Evolutionary conservation across 495 filamentous ascomycete genomes (phyloP).

Genomic region (Cairneyella variabilis): DNA sequence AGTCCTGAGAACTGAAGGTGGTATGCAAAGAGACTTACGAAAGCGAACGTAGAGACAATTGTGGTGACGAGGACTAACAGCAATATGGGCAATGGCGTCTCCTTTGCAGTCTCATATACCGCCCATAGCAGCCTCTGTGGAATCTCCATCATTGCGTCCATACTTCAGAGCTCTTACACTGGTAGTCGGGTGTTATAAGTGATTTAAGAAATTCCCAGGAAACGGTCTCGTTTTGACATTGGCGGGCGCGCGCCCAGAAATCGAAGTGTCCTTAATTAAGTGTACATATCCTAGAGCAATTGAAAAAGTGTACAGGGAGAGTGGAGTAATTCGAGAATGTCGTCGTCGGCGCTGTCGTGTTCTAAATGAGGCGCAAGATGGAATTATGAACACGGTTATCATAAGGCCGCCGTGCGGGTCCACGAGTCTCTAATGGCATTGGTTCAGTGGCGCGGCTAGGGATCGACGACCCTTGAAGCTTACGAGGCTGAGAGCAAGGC

Average conservation of each 20-base stretch:
- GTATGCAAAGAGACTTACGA: conserved; percentile 13
- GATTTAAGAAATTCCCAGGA: conserved; percentile 3
- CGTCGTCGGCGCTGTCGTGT: conserved; percentile 6
- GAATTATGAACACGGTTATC: conserved; percentile 24
- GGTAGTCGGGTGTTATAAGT: neutral
- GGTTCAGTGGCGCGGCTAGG: too few species aligned
- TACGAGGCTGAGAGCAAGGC: too few species aligned
- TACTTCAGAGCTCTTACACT: neutral
- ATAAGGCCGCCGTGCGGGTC: too few species aligned
- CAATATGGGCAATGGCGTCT: conserved; percentile 17
- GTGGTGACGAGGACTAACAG: conserved; percentile 10
- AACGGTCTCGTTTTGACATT: conserved; percentile 5
- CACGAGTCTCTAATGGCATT: too few species aligned
- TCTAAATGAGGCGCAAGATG: neutral
- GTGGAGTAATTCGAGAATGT: conserved; percentile 1
- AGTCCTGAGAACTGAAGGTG: neutral
- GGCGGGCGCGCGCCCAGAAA: conserved; percentile 1
- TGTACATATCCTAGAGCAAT: conserved; percentile 6
- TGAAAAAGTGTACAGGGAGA: conserved; percentile 11
- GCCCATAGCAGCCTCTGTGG: neutral
- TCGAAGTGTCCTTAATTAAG: conserved; percentile 2
- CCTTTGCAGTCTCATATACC: conserved; percentile 8
- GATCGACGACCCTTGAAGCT: too few species aligned
- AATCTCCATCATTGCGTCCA: conserved; percentile 17
- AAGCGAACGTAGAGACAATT: conserved; percentile 12